These are phyloP conservation scores for Physcomitrium patens DNA, from an alignment of 225 moss, liverwort and hornwort genomes.

Conservation along the genomic window DNA sequence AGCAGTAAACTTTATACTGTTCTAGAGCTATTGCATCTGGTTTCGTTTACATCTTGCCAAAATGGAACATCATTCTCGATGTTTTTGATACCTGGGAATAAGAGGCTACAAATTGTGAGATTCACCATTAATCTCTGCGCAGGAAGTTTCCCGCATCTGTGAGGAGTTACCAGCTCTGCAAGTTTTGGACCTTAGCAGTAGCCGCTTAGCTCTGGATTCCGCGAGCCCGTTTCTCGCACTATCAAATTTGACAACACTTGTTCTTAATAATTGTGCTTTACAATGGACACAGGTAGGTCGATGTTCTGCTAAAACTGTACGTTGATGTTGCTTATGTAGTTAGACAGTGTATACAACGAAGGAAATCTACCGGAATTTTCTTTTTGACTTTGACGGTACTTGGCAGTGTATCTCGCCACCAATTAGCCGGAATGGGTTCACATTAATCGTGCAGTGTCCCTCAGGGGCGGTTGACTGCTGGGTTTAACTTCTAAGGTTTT, in stretches of 20 bases:
- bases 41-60: conserved; percentile 5
- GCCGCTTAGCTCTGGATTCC: conserved; percentile 52
- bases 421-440: not conserved
- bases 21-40: not conserved
- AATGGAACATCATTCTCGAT: not conserved
- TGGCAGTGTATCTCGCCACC: conserved; percentile 1
- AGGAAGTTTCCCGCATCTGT: conserved; percentile 85
- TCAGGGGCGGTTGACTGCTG: not conserved
- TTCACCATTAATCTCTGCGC: conserved; percentile 35
- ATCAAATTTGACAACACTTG: conserved; percentile 67
- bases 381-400: not conserved
- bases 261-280: conserved; percentile 82
- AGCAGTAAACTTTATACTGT: conserved; percentile 17
- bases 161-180: conserved; percentile 70
- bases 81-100: not conserved
- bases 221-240: conserved; percentile 40
- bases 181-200: conserved; percentile 83
- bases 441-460: conserved; percentile 1
- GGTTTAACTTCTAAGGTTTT: conserved; percentile 17
- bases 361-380: not conserved
- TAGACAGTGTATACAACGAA: not conserved
- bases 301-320: conserved; percentile 6
- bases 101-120: conserved; percentile 13
- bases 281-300: conserved; percentile 77
- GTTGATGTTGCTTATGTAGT: conserved; percentile 10